Conservation (phyloP, 1,284 basidiomycete species). For the Ceraceosorus bombacis region DNA sequence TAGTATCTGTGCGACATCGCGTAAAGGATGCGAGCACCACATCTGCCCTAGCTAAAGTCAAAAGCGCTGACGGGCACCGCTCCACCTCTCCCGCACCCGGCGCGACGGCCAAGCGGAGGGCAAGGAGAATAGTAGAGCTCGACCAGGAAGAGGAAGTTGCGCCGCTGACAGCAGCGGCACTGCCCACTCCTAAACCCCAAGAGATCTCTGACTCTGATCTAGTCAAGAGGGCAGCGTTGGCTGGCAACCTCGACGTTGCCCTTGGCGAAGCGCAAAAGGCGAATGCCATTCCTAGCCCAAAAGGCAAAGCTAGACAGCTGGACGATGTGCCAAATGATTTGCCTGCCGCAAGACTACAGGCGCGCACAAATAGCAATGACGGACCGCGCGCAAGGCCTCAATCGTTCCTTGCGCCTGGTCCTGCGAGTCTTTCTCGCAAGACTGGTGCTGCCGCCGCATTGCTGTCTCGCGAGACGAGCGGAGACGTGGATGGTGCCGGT, state of each 20-base stretch:
- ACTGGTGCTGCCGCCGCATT: slow-evolving; percentile 9
- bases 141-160: too few relatives aligned
- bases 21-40: slow-evolving; percentile 6
- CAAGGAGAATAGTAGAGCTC: neutral
- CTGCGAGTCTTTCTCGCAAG: neutral
- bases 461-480: neutral
- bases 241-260: slow-evolving; percentile 3
- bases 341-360: too few relatives aligned
- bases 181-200: neutral
- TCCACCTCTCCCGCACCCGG: neutral
- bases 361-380: too few relatives aligned
- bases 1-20: slow-evolving; percentile 12
- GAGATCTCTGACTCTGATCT: slow-evolving; percentile 22
- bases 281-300: too few relatives aligned
- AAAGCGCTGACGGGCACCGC: slow-evolving; percentile 16
- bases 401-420: too few relatives aligned
- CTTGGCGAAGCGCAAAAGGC: too few relatives aligned
- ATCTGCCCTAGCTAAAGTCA: slow-evolving; percentile 16
- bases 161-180: too few relatives aligned
- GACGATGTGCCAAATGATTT: too few relatives aligned
- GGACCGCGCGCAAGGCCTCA: too few relatives aligned
- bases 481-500: too few relatives aligned
- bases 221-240: slow-evolving; percentile 23
- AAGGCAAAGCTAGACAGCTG: too few relatives aligned
- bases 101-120: slow-evolving; percentile 1